Percentiles rank a stretch among this genome's conserved stretches.
Conservation (phyloP, 345 rosid species). For the Chamaenerion angustifolium region DNA sequence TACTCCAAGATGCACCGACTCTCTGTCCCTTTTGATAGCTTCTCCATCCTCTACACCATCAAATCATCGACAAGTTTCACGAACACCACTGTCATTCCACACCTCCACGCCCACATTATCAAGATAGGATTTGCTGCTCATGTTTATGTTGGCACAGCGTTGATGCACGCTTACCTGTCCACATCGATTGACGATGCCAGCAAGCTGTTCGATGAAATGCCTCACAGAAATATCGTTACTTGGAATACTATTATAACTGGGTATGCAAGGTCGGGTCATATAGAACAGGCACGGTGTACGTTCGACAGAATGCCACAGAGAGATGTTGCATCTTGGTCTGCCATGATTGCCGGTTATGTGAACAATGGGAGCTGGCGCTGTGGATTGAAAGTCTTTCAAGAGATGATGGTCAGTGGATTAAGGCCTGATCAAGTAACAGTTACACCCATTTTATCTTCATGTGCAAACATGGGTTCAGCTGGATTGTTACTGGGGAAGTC, state of each 20-base stretch:
- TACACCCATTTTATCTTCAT: constrained; percentile 32
- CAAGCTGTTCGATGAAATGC: constrained; percentile 40
- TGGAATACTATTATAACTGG: constrained; percentile 52
- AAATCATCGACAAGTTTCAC: constrained; percentile 24
- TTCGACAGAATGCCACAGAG: constrained; percentile 24
- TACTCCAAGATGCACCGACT: constrained; percentile 22
- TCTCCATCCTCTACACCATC: constrained; percentile 35
- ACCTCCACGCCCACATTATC: constrained; percentile 23
- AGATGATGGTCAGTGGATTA: constrained; percentile 24
- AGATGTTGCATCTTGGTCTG: constrained; percentile 47
- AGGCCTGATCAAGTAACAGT: constrained; percentile 35
- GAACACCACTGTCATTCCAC: constrained; percentile 7
- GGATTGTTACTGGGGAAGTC: constrained; percentile 26
- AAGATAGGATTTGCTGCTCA: constrained; percentile 26
- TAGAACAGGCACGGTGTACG: constrained; percentile 21
- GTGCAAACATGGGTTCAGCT: constrained; percentile 30
- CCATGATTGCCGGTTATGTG: constrained; percentile 36
- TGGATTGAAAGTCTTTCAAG: constrained; percentile 31
- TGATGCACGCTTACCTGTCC: constrained; percentile 28
- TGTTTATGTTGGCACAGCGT: constrained; percentile 27
- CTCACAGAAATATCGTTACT: constrained; percentile 29
- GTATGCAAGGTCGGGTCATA: constrained; percentile 22
- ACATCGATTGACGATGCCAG: constrained; percentile 26
- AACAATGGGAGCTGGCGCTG: constrained; percentile 23
- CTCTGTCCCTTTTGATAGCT: constrained; percentile 23